Conservation (phyloP, 1,284 basidiomycete species). For the Ustilago bromivora region DNA sequence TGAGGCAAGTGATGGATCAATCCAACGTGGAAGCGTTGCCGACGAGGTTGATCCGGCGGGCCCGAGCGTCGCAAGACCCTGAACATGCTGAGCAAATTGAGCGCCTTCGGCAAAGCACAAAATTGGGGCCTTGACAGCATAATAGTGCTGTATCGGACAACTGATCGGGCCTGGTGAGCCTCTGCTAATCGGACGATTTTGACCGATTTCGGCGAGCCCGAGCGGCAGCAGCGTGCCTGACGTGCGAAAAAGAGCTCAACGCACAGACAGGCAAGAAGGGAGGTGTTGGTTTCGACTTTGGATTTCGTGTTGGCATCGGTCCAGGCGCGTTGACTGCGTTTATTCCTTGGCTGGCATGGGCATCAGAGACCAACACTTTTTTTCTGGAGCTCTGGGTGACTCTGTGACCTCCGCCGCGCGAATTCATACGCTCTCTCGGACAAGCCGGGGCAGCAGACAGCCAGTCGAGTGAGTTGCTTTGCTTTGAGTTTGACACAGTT, state of each 20-base stretch:
- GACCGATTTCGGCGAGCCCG: neutral
- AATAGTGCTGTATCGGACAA: neutral
- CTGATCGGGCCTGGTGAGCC: no score
- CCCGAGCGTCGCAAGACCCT: constrained; percentile 14
- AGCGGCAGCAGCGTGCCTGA: constrained; percentile 9
- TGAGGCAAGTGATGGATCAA: constrained; percentile 5
- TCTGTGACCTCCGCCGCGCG: constrained; percentile 11
- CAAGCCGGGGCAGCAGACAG: constrained; percentile 9
- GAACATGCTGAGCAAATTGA: constrained; percentile 9
- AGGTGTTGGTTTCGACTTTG: constrained; percentile 12
- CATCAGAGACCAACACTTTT: constrained; percentile 46
- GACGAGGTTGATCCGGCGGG: constrained; percentile 15
- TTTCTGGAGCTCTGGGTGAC: neutral
- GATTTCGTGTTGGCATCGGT: constrained; percentile 9
- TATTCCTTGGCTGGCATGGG: constrained; percentile 8
- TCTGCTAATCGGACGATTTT: no score
- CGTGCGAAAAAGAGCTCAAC: neutral
- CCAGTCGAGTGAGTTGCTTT: neutral
- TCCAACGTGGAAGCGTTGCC: neutral
- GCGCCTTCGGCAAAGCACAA: constrained; percentile 1
- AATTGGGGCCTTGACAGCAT: neutral
- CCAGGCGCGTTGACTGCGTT: constrained; percentile 43
- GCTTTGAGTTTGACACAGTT: neutral
- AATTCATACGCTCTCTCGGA: constrained; percentile 17
- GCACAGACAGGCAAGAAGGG: constrained; percentile 3